Evolutionary conservation across 1,139 yeast genomes (phyloP).

Genomic region (Geotrichum klebahnii): DNA sequence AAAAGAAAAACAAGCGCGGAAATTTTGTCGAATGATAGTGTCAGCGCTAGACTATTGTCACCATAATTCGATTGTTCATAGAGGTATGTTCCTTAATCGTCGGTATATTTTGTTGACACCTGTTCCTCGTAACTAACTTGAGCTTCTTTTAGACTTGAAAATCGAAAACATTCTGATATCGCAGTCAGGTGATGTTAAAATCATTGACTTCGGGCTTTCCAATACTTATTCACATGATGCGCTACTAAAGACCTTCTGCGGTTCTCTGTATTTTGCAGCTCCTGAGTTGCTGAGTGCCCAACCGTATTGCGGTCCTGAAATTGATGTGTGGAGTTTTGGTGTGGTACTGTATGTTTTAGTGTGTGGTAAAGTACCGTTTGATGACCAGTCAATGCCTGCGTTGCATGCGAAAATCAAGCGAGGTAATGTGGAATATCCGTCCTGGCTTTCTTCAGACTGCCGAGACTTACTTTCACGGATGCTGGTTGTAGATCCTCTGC

Average conservation of each 20-base stretch:
- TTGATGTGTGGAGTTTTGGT: conserved; percentile 97
- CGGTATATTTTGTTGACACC: neutral
- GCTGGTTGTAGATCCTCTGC: conserved; percentile 83
- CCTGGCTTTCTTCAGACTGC: conserved; percentile 73
- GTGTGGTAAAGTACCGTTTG: conserved; percentile 97
- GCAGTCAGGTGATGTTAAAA: conserved; percentile 87
- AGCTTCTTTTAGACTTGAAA: conserved; percentile 56
- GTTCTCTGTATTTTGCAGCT: conserved; percentile 94
- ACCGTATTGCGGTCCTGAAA: conserved; percentile 94
- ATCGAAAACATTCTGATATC: conserved; percentile 95
- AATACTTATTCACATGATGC: conserved; percentile 72
- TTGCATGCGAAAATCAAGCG: conserved; percentile 90
- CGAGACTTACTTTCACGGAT: conserved; percentile 74
- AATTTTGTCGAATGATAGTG: conserved; percentile 91
- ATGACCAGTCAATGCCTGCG: conserved; percentile 88
- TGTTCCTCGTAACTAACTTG: neutral
- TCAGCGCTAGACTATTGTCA: conserved; percentile 92
- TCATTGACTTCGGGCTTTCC: conserved; percentile 92
- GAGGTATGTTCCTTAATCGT: conserved; percentile 35
- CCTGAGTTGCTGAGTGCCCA: conserved; percentile 90
- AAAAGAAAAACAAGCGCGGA: conserved; percentile 88
- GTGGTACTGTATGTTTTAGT: conserved; percentile 89
- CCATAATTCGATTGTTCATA: conserved; percentile 87
- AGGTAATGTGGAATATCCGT: conserved; percentile 90
- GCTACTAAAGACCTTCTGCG: conserved; percentile 88